Evolutionary conservation across 2,329 filamentous ascomycete species (phyloP), one percentile per base, ranked within the genome.

Genomic region (Corniculantispora saksenae): DNA sequence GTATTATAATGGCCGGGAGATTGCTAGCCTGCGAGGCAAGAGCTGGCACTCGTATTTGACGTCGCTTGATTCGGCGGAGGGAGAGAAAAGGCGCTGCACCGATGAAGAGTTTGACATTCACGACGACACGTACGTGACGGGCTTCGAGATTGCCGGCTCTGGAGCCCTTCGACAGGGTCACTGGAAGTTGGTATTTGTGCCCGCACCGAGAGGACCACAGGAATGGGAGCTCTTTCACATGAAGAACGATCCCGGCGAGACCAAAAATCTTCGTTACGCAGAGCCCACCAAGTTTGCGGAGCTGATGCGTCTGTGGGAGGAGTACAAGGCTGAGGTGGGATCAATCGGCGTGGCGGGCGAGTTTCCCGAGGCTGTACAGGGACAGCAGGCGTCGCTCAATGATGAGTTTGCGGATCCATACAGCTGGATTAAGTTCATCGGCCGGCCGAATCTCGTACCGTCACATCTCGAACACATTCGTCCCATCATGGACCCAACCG

Each of bases 11-110:
- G 82, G 79, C 6, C 79, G 82, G 3, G 76, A 81, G 60, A 72
- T 86, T 17, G 83, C 84, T 3, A 71, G 75, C 3, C 81, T 86
- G 79, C 81, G 84, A n/a, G 84, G 83, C 7, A 68, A 65, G 58
- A 68, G 67, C 25, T 70, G 67, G 68, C 48, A 54, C 23, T 27
- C 58, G 15, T 66, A 60, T 47, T 57, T 60, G 48, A 51, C 21
- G 13, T 53, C 54, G 15, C 19, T 58, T n/a, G 12, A 25, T 1
- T 12, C 27, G 19, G 13, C 6, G 3, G 8, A 40, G 12, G 10
- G 7, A 15, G 43, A 25, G 7, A 45, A n/a, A 8, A 38, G 17
- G 7, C 45, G 54, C 8, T 64, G 54, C 55, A 58, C 17, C 13
- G 66, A 56, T 17, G 43, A 48, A 17, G 50, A 64, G 32, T 63